Evolutionary conservation across 2,329 filamentous ascomycete genomes (phyloP).

Genomic region (Alternaria gansuensis): DNA sequence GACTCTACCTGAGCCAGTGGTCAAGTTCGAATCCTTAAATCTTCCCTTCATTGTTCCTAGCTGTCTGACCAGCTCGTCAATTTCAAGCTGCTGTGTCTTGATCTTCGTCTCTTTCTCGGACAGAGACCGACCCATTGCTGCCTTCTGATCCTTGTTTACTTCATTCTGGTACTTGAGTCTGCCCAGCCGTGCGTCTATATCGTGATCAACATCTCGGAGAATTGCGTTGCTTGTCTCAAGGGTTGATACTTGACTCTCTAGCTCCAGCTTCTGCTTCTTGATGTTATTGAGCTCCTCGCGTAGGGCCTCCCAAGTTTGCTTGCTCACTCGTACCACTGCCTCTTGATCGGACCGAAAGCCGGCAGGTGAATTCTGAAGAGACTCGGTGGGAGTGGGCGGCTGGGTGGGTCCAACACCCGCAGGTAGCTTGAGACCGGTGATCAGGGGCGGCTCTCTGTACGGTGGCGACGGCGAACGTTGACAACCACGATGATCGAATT

Average conservation of each 20-base stretch:
- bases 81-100: slow-evolving; percentile 28
- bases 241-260: slow-evolving; percentile 15
- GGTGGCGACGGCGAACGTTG: slow-evolving; percentile 1
- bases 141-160: slow-evolving; percentile 28
- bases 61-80: slow-evolving; percentile 9
- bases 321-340: slow-evolving; percentile 16
- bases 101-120: slow-evolving; percentile 28
- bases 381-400: slow-evolving; percentile 19
- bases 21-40: background rate
- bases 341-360: background rate
- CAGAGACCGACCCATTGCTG: slow-evolving; percentile 30
- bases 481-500: background rate
- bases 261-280: slow-evolving; percentile 12
- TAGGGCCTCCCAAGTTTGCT: slow-evolving; percentile 18
- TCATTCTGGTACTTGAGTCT: slow-evolving; percentile 31
- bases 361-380: background rate
- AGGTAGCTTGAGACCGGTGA: slow-evolving; percentile 4
- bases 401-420: slow-evolving; percentile 1
- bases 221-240: background rate
- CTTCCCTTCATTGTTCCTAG: background rate
- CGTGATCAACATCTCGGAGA: slow-evolving; percentile 5
- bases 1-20: background rate
- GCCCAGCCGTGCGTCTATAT: slow-evolving; percentile 17
- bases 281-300: slow-evolving; percentile 3
- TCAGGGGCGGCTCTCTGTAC: background rate